These are phyloP conservation scores for Pseudopyricularia cyperi DNA, from an alignment of 2,329 filamentous ascomycete species.

Conservation along the genomic window DNA sequence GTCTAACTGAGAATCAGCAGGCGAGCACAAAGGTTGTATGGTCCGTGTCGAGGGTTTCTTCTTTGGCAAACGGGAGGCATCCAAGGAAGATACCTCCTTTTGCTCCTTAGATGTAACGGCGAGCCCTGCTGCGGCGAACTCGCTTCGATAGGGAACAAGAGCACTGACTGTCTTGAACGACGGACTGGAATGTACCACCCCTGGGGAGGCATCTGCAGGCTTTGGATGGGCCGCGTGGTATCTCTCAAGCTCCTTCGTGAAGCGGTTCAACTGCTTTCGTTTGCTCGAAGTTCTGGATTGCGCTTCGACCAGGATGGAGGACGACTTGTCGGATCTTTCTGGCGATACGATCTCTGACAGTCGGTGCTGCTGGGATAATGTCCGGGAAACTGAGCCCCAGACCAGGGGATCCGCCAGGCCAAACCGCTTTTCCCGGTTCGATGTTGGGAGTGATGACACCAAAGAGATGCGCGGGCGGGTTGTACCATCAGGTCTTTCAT, in stretches of 20 bases:
- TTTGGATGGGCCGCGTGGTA: constrained; percentile 25
- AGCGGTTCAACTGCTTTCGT: constrained; percentile 24
- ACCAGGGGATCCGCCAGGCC: constrained; percentile 22
- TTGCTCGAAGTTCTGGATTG: constrained; percentile 30
- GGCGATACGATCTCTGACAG: constrained; percentile 20
- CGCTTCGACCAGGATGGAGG: constrained; percentile 5
- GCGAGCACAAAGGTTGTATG: neutral
- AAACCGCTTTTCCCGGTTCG: constrained; percentile 15
- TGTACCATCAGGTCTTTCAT: neutral
- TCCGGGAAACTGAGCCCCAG: constrained; percentile 30
- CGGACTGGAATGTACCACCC: constrained; percentile 17
- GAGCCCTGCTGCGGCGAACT: constrained; percentile 40
- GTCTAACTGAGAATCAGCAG: neutral
- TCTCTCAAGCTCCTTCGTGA: constrained; percentile 25
- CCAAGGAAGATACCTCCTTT: constrained; percentile 6
- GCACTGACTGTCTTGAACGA: constrained; percentile 38
- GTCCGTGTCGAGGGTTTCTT: neutral
- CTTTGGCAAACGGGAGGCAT: neutral
- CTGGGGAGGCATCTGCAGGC: constrained; percentile 11
- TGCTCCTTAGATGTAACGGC: constrained; percentile 41
- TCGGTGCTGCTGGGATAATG: constrained; percentile 29
- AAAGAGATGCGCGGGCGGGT: neutral
- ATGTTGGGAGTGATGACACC: constrained; percentile 1
- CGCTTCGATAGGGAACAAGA: constrained; percentile 36
- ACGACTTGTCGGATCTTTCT: constrained; percentile 6